Conservation (phyloP, 1,284 basidiomycete species). For the Athelia sp. region DNA sequence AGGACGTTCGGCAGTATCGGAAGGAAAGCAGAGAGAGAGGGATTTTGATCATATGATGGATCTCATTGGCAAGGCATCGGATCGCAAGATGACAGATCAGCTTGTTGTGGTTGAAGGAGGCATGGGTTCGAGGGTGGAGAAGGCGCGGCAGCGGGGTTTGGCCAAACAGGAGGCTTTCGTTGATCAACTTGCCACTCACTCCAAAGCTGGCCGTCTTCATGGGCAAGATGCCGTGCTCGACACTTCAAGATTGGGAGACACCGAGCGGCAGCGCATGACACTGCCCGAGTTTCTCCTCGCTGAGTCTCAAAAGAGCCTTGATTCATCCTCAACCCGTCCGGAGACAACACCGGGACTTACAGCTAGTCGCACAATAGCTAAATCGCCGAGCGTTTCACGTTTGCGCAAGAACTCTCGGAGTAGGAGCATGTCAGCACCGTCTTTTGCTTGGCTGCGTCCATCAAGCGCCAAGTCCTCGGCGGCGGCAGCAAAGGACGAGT, state of each 20-base stretch:
- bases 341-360: too few relatives aligned
- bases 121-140: constrained; percentile 48
- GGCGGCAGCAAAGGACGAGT: neutral
- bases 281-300: constrained; percentile 62
- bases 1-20: constrained; percentile 14
- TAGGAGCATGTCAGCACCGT: constrained; percentile 69
- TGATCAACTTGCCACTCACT: constrained; percentile 62
- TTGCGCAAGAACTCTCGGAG: constrained; percentile 37
- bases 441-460: constrained; percentile 59
- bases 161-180: constrained; percentile 71
- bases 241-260: constrained; percentile 35
- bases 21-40: constrained; percentile 44
- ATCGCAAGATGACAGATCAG: constrained; percentile 62
- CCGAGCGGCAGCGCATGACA: constrained; percentile 55
- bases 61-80: constrained; percentile 67
- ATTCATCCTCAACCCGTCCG: constrained; percentile 48
- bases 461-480: constrained; percentile 27
- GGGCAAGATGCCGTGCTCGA: constrained; percentile 64
- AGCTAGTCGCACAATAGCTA: constrained; percentile 7
- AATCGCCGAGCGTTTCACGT: constrained; percentile 13
- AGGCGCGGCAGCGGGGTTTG: constrained; percentile 46
- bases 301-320: constrained; percentile 35
- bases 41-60: constrained; percentile 68
- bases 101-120: constrained; percentile 58
- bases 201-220: constrained; percentile 61